phyloP scores from a whole-genome alignment of 2,329 filamentous ascomycete genomes.

The Neonectria magnoliae region DNA sequence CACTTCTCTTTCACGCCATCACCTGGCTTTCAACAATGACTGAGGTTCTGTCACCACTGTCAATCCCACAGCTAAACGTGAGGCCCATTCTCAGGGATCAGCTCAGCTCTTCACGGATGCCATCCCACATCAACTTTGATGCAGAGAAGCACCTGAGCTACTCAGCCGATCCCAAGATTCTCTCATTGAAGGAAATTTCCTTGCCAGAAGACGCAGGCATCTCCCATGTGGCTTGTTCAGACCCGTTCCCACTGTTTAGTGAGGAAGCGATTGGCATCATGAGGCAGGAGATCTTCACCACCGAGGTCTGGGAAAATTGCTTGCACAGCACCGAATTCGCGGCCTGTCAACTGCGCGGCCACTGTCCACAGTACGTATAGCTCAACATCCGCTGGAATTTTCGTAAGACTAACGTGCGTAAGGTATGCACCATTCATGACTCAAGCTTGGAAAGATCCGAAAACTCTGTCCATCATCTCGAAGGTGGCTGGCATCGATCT shows the following conservation, averaged over 20 bases:
- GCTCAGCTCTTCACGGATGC: background rate
- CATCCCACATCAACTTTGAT: background rate
- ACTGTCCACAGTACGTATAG: background rate
- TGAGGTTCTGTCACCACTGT: background rate
- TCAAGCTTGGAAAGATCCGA: background rate
- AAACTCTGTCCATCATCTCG: conserved; percentile 48
- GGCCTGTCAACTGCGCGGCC: background rate
- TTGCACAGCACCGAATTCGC: background rate
- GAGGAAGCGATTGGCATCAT: background rate
- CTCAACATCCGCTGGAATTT: background rate
- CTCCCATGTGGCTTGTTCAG: background rate
- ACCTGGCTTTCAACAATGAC: background rate
- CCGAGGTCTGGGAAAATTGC: conserved; percentile 5
- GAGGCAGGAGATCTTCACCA: background rate
- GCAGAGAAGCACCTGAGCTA: background rate
- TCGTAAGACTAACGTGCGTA: background rate
- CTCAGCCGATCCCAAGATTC: background rate
- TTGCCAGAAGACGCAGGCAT: background rate
- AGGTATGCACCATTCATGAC: conserved; percentile 2
- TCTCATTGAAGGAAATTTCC: background rate
- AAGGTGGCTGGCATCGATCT: conserved; percentile 65
- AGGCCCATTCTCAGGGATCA: background rate
- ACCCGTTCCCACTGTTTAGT: background rate
- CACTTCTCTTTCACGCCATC: too few species aligned
- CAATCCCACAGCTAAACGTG: background rate